phyloP scores from a whole-genome alignment of 208 protist genomes.

The Acanthamoeba castellanii region DNA sequence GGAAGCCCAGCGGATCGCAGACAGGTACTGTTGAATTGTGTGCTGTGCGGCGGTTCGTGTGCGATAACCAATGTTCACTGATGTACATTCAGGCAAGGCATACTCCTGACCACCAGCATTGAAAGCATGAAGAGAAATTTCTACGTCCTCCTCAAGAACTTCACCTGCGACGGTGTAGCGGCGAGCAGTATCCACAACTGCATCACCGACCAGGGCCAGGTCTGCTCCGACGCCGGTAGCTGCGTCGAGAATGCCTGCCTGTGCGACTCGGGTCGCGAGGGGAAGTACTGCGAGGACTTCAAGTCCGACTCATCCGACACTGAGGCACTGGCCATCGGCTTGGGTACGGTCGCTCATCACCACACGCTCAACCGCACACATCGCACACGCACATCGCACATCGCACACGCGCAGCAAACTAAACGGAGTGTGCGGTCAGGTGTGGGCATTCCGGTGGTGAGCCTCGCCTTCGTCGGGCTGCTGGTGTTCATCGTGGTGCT shows the following conservation, averaged over 20 bases:
- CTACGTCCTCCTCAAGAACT: not conserved
- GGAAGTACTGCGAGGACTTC: not conserved
- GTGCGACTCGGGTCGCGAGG: not conserved
- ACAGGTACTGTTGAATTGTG: not conserved
- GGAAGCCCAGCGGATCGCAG: not conserved
- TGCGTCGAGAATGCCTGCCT: conserved; percentile 8
- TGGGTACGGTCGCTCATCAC: not conserved
- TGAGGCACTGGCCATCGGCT: not conserved
- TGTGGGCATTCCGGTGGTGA: not conserved
- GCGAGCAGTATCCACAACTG: not conserved
- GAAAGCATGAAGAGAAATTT: not conserved
- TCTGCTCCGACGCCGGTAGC: conserved; percentile 35
- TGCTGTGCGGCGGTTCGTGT: not conserved
- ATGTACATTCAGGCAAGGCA: not conserved
- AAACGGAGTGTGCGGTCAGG: not conserved
- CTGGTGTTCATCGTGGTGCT: not conserved
- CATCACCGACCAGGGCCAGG: not conserved
- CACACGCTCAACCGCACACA: not conserved
- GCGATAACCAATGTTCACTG: too few relatives aligned
- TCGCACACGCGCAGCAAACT: not conserved
- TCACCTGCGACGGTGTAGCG: not conserved
- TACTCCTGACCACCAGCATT: not conserved
- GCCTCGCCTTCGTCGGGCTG: not conserved
- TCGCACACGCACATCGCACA: not conserved
- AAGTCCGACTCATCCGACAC: not conserved